Base-by-base conservation (phyloP, 371 early-diverging fungal genomes). In the Lichtheimia corymbifera region DNA sequence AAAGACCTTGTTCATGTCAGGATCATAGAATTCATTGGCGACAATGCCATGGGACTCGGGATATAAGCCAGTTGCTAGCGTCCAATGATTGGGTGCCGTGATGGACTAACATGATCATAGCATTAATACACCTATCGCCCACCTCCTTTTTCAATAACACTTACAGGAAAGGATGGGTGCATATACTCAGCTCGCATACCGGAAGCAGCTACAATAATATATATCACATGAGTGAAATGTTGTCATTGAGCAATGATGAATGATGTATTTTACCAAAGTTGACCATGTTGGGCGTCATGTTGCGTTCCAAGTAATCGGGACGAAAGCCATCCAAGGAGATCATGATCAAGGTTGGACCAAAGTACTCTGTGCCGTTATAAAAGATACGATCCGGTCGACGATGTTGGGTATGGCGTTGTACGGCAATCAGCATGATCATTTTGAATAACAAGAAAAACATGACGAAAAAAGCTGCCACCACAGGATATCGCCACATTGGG, bases 31-130 rank as follows among this genome's bases (percentile, higher is more conserved):
- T 28, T 77, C 81, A 71, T 97, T 97, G 51, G 85, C 88, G 2
- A 97, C 92, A 64, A 97, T 97, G 4, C 97, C 98, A 64, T 97
- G 97, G 4, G 83, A 74, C 50, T 92, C 91, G 0, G 98, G 97
- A 66, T 90, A 92, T 49, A 96, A 68, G 5, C 98, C 98, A 2
- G 98, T 97, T 2, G 79, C 92, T 18, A 97, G 69, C 2, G 96
- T 84, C 74, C 93, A 96, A 68, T 97, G 97, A 75, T 97, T 97
- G 4, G 97, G 93, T 63, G 95, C 96, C 0, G 97, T 97, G 40
- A 91, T 74, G 14, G 82, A 68, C 83, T 83, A 55, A 0, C 20
- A 14, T 7, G 15, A 45, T 6, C 17, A 5, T 17, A 22, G 5
- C 47, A 47, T 47, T n/a, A 54, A 9, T 11, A 35, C 9, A 2